These are phyloP conservation scores for Phalaenopsis aphrodite DNA, from an alignment of 106 monocot genomes.

Conservation along the genomic window DNA sequence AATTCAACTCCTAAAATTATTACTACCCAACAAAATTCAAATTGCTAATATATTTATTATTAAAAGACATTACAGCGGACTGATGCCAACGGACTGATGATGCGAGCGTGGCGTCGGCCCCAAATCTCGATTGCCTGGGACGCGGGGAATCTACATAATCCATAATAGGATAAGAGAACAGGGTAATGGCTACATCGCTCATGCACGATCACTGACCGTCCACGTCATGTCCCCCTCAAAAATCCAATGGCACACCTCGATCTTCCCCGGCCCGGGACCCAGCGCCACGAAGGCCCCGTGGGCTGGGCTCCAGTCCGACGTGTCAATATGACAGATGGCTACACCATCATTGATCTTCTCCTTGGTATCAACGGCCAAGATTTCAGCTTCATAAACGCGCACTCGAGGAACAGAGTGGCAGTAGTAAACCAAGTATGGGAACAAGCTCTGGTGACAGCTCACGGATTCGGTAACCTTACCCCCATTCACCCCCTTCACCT, in stretches of 20 bases:
- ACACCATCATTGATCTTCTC: slow-evolving; percentile 68
- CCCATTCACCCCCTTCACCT: slow-evolving; percentile 55
- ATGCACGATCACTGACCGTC: slow-evolving; percentile 38
- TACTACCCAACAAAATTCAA: too few relatives aligned
- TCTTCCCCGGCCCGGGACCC: slow-evolving; percentile 57
- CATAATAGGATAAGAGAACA: too few relatives aligned
- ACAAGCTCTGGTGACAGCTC: slow-evolving; percentile 94
- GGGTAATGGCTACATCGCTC: not conserved
- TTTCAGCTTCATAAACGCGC: slow-evolving; percentile 74
- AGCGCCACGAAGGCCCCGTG: slow-evolving; percentile 92
- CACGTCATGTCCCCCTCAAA: slow-evolving; percentile 94
- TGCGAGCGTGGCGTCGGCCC: too few relatives aligned
- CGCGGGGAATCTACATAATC: too few relatives aligned
- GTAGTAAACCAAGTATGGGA: slow-evolving; percentile 85
- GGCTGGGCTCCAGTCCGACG: slow-evolving; percentile 70
- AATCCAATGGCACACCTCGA: slow-evolving; percentile 99
- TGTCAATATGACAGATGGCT: slow-evolving; percentile 94
- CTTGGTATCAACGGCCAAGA: slow-evolving; percentile 33
- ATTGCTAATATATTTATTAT: too few relatives aligned
- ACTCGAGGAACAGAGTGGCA: slow-evolving; percentile 90
- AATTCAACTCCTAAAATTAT: too few relatives aligned
- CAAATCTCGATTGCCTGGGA: too few relatives aligned
- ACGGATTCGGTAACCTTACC: slow-evolving; percentile 62
- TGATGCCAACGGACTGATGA: too few relatives aligned
- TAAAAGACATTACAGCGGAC: too few relatives aligned